Evolutionary conservation across 2,329 filamentous ascomycete species (phyloP), one percentile per base, ranked within the genome.

Genomic region (Chaetomium strumarium): DNA sequence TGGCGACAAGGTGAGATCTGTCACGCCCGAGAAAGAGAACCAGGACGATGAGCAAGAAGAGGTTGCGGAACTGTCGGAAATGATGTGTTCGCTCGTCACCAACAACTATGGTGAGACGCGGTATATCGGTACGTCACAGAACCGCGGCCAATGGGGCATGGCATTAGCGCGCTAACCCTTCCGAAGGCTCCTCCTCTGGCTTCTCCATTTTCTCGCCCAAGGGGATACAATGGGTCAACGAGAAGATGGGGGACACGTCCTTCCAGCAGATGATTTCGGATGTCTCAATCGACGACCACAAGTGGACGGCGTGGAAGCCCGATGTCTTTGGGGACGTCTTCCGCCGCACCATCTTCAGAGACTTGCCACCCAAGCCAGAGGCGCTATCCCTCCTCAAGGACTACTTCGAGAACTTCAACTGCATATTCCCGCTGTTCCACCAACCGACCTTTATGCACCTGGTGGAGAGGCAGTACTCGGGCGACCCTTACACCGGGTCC

Each of bases 141-240:
- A 14, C 6, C 46, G 12, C 13, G 12, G 20, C 16, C 19, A 42
- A 39, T 41, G 50, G 0, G 40, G 46, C 53, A 44, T 62, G 39
- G 9, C 16, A n/a, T 31, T 12, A 31, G 17, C n/a, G 17, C n/a
- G 24, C 46, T 42, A 19, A 52, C 50, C 14, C 11, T 20, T 17
- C 5, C n/a, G 7, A 30, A 93, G 89, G 92, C 24, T 96, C 91
- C 0, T 97, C 92, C 0, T 99, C 93, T 2, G 93, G 93, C 3
- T 97, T 97, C 70, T 97, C 92, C 50, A 99, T 99, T 62, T 97
- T 99, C 73, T 97, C 92, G 0, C 93, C 92, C 13, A 96, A 96
- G 68, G 93, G 93, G 41, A 95, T 99, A 49, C 87, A 96, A 68
- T 99, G 93, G 93, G 92, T 99, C 49, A 97, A 96, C 63, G 85